These are phyloP conservation scores for Cystobasidium tubakii DNA, from an alignment of 768 basidiomycete species.

Conservation along the genomic window DNA sequence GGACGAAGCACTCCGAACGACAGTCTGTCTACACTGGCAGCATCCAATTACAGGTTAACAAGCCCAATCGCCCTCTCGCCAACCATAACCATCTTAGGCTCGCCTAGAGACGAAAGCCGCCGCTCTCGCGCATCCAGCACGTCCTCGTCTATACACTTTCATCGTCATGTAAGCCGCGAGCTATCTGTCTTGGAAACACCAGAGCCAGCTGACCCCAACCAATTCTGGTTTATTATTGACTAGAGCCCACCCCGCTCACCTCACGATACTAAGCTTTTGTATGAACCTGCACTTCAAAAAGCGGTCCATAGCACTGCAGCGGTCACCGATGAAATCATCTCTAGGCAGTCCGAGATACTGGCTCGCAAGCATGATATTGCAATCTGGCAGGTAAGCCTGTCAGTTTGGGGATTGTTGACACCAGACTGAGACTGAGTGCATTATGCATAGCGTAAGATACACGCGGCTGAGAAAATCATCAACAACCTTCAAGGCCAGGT, in stretches of 20 bases:
- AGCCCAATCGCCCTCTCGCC: slow-evolving; percentile 21
- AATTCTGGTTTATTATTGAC: neutral
- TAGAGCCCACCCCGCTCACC: slow-evolving; percentile 31
- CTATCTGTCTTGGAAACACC: too few species aligned
- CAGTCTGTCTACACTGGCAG: neutral
- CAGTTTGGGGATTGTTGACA: too few species aligned
- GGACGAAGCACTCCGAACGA: neutral
- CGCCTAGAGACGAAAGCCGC: neutral
- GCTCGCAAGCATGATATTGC: slow-evolving; percentile 36
- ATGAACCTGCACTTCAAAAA: slow-evolving; percentile 2
- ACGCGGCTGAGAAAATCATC: slow-evolving; percentile 29
- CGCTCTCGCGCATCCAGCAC: neutral
- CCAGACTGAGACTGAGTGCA: too few species aligned
- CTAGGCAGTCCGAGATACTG: slow-evolving; percentile 30
- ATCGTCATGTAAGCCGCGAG: slow-evolving; percentile 20
- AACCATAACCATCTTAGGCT: slow-evolving; percentile 6
- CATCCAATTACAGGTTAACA: neutral
- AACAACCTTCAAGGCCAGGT: slow-evolving; percentile 15
- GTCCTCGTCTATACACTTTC: neutral
- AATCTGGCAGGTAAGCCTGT: slow-evolving; percentile 28
- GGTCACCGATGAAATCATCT: slow-evolving; percentile 28
- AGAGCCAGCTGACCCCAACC: too few species aligned
- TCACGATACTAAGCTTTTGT: slow-evolving; percentile 22
- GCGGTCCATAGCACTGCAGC: neutral
- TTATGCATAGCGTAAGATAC: slow-evolving; percentile 37